Base-by-base conservation (phyloP, 768 basidiomycete species). In the Trametes cinnabarina region DNA sequence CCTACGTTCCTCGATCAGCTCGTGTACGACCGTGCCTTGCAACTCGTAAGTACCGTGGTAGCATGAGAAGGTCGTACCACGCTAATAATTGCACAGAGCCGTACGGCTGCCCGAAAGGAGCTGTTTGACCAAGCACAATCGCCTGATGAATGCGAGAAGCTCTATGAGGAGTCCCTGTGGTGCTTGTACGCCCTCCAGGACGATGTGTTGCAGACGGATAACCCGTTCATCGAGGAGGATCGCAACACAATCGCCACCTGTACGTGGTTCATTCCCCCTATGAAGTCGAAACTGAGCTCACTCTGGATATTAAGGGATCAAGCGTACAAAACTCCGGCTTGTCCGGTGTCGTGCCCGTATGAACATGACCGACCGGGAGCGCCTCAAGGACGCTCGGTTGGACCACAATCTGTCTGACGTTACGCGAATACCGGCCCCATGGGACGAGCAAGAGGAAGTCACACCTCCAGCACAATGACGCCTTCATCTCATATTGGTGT, bases 151-250 rank as follows among this genome's bases (percentile, higher is more conserved):
- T 95, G 94, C 70, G 93, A 97, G 77, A 90, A 88, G 70, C 77
- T 96, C 35, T 99, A 98, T 72, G 95, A 98, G 67, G 93, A 93
- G 65, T 92, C 93, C 0, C 72, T 98, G 8, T 97, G 94, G 93
- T 90, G 94, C 69, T 78, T 98, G 28, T 92, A 94, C 63, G 90
- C 94, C 0, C 78, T 98, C 8, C 88, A 94, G 69, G 97, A 98
- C 68, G 90, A 96, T 66, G 77, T 93, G 1, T 69, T 90, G 60
- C 88, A 92, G 70, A 82, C 79, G 9, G 89, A 86, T 14, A 93
- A 92, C 67, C 90, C 92, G 2, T 92, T 87, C 71, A 81, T 86
- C 81, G 89, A 90, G 50, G 90, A 93, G 64, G 92, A 93, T 65
- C 80, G 86, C 28, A 80, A 82, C 39, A 91, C 88, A 4, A 90